Conservation (phyloP, 768 basidiomycete genomes). For the Xerocomus spinulosus region DNA sequence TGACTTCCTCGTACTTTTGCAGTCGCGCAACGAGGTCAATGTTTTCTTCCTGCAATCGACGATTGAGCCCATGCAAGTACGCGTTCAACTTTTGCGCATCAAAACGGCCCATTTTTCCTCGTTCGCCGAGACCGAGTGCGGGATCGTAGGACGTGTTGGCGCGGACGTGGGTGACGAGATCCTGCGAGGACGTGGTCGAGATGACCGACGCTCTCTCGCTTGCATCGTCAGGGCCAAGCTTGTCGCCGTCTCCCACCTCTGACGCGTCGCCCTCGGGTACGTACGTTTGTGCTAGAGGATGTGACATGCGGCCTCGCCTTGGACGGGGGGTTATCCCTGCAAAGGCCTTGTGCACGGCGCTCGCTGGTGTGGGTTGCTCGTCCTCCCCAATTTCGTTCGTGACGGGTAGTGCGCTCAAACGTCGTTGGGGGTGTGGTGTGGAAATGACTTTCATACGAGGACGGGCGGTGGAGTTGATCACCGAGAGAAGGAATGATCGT, state of each 20-base stretch:
- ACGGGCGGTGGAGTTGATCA: slow-evolving; percentile 78
- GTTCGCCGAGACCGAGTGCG: slow-evolving; percentile 65
- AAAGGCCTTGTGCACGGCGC: slow-evolving; percentile 48
- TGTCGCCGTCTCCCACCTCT: slow-evolving; percentile 23
- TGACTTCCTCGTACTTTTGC: slow-evolving; percentile 47
- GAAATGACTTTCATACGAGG: slow-evolving; percentile 48
- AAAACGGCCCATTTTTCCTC: slow-evolving; percentile 69
- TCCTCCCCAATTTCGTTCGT: slow-evolving; percentile 32
- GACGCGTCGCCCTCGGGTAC: slow-evolving; percentile 34
- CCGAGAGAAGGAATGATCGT: slow-evolving; percentile 76
- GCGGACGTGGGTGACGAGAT: slow-evolving; percentile 71
- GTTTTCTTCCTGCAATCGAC: slow-evolving; percentile 82
- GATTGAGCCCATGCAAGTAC: slow-evolving; percentile 83
- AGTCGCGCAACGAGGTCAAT: slow-evolving; percentile 56
- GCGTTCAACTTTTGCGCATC: slow-evolving; percentile 82
- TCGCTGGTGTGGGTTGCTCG: slow-evolving; percentile 29
- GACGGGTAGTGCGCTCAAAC: slow-evolving; percentile 60
- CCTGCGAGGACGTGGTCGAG: slow-evolving; percentile 84
- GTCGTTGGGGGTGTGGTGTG: slow-evolving; percentile 46
- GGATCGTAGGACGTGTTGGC: slow-evolving; percentile 90
- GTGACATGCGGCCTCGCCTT: slow-evolving; percentile 48
- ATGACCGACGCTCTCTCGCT: slow-evolving; percentile 64
- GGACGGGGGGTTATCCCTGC: slow-evolving; percentile 63
- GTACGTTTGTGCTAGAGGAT: slow-evolving; percentile 60
- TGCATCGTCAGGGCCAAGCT: slow-evolving; percentile 36